phyloP scores from a whole-genome alignment of 2,329 filamentous ascomycete species.

The Rhinocladiella similis region DNA sequence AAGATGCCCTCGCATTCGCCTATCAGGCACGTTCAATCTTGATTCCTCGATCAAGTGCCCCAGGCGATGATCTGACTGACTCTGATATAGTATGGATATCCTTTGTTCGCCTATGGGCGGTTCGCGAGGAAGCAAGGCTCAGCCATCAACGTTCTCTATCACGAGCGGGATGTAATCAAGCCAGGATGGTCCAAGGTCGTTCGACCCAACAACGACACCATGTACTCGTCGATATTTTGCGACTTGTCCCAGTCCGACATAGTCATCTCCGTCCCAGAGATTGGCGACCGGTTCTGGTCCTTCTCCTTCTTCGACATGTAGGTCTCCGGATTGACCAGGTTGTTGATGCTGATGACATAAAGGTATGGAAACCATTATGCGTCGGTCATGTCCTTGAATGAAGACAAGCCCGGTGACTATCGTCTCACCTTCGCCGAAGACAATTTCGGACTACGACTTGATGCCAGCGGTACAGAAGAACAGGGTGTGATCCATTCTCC shows the following conservation, averaged over 20 bases:
- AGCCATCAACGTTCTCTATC: no score
- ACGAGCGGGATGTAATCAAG: background rate
- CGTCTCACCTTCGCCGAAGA: no score
- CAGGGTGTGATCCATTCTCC: conserved; percentile 27
- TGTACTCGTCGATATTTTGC: conserved; percentile 29
- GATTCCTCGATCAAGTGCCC: no score
- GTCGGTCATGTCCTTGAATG: no score
- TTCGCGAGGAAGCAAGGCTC: background rate
- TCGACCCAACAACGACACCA: conserved; percentile 33
- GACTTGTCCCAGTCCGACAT: conserved; percentile 33
- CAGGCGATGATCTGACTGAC: no score
- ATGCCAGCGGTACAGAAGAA: conserved; percentile 13
- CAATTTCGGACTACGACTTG: background rate
- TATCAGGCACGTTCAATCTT: no score
- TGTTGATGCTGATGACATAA: conserved; percentile 15
- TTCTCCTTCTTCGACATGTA: conserved; percentile 35
- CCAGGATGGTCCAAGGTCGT: background rate
- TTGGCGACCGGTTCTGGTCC: conserved; percentile 31
- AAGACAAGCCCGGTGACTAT: no score
- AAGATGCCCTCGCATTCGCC: no score
- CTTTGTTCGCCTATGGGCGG: conserved; percentile 1
- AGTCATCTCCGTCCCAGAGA: conserved; percentile 29
- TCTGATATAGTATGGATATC: background rate
- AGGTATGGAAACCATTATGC: no score
- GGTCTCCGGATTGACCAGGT: conserved; percentile 29